phyloP scores from a whole-genome alignment of 2,329 filamentous ascomycete species.

The Lojkania enalia region DNA sequence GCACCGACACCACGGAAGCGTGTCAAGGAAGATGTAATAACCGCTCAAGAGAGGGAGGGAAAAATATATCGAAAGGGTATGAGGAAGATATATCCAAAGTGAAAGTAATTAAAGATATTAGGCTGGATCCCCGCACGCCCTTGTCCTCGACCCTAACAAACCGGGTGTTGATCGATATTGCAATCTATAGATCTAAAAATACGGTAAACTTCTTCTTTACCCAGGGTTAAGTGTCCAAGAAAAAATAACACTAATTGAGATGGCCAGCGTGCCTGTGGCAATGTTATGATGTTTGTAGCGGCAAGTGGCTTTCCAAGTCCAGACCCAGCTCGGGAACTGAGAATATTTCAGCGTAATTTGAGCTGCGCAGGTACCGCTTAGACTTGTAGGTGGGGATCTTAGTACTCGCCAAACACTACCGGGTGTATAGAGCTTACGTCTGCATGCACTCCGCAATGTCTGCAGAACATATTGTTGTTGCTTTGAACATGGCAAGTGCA shows the following conservation, averaged over 20 bases:
- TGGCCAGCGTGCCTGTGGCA: slow-evolving; percentile 4
- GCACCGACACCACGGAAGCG: slow-evolving; percentile 23
- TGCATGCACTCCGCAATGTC: slow-evolving; percentile 16
- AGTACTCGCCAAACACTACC: slow-evolving; percentile 11
- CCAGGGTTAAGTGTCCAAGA: slow-evolving; percentile 13
- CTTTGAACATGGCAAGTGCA: slow-evolving; percentile 10
- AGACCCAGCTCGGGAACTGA: slow-evolving; percentile 4
- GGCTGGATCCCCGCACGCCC: slow-evolving; percentile 25
- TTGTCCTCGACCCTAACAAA: slow-evolving; percentile 27
- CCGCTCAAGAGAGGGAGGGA: slow-evolving; percentile 18
- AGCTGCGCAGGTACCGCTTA: slow-evolving; percentile 11
- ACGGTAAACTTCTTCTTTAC: slow-evolving; percentile 19
- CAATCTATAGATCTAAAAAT: slow-evolving; percentile 30
- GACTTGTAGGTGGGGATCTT: neutral
- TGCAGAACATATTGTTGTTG: slow-evolving; percentile 14
- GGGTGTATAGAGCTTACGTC: slow-evolving; percentile 27
- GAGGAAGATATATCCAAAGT: slow-evolving; percentile 34
- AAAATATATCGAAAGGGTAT: slow-evolving; percentile 24
- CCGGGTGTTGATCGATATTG: slow-evolving; percentile 28
- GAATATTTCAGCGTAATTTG: neutral
- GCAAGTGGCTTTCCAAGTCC: slow-evolving; percentile 10
- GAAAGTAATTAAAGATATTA: slow-evolving; percentile 21
- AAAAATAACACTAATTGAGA: slow-evolving; percentile 2
- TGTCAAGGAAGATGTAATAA: slow-evolving; percentile 22
- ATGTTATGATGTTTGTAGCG: no score